phyloP scores from a whole-genome alignment of 306 rosid species.

The Notholithocarpus densiflorus region DNA sequence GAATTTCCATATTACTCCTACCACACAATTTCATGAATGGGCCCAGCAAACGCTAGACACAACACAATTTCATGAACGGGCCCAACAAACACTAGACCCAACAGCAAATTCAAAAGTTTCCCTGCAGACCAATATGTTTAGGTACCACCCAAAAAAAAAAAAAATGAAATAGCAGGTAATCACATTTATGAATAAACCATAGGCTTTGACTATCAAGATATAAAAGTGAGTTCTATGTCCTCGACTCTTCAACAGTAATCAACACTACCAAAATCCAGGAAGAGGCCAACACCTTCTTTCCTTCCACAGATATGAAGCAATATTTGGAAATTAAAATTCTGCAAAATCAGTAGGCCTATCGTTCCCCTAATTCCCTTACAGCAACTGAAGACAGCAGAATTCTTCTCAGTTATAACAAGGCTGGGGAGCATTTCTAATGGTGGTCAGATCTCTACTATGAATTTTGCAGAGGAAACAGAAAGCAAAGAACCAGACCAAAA shows the following conservation, averaged over 20 bases:
- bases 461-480: slow-evolving; percentile 9
- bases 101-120: neutral
- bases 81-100: neutral
- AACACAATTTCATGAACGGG: neutral
- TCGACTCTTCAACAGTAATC: too few species aligned
- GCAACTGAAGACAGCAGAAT: neutral
- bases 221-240: neutral
- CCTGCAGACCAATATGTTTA: neutral
- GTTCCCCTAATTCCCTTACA: neutral
- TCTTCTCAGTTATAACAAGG: neutral
- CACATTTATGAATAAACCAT: neutral
- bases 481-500: slow-evolving; percentile 1
- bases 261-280: neutral
- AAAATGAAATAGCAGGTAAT: neutral
- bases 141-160: too few species aligned
- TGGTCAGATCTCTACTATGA: neutral
- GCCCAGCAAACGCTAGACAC: neutral
- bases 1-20: neutral
- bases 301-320: neutral
- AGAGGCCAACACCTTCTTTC: neutral
- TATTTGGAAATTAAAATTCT: neutral
- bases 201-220: neutral
- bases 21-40: neutral
- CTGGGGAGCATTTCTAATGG: slow-evolving; percentile 9
- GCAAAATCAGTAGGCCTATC: neutral